These are phyloP conservation scores for Brasilioporus rufonigricans DNA, from an alignment of 768 basidiomycete species.

Conservation along the genomic window DNA sequence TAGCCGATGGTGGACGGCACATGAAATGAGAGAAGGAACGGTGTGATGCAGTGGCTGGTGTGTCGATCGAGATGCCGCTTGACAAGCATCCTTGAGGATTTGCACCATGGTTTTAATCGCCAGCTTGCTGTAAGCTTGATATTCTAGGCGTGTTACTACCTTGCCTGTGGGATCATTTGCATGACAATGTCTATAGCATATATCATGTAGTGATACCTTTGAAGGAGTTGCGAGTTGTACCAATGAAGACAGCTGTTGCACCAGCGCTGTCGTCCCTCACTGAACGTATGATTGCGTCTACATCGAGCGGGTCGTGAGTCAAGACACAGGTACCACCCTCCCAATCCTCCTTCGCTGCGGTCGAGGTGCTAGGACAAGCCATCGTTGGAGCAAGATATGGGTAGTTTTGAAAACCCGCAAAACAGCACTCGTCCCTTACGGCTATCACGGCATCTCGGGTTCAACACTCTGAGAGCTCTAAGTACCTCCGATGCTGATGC, in stretches of 20 bases:
- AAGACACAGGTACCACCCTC: conserved; percentile 42
- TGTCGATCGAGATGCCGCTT: conserved; percentile 42
- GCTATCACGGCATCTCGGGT: too few species aligned
- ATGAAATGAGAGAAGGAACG: conserved; percentile 46
- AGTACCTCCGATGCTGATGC: not conserved
- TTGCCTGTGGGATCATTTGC: conserved; percentile 46
- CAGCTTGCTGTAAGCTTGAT: conserved; percentile 79
- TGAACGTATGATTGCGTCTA: conserved; percentile 53
- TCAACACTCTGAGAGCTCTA: too few species aligned
- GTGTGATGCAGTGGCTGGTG: conserved; percentile 31
- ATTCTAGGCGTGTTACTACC: conserved; percentile 69
- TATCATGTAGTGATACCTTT: conserved; percentile 47
- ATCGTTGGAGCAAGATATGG: conserved; percentile 7
- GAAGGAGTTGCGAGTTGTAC: conserved; percentile 85
- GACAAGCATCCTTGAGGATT: conserved; percentile 50
- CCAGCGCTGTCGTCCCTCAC: conserved; percentile 67
- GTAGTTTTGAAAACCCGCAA: too few species aligned
- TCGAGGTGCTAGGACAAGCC: conserved; percentile 26
- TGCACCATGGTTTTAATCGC: conserved; percentile 74
- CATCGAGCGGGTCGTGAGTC: conserved; percentile 58
- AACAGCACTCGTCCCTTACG: too few species aligned
- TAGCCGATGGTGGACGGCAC: conserved; percentile 72
- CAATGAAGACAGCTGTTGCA: conserved; percentile 75
- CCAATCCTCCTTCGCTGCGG: conserved; percentile 24
- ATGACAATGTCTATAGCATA: not conserved